Percentiles rank a stretch among this genome's conserved stretches.
Conservation (phyloP, 495 filamentous ascomycete species). For the Hypoxylon lienhwacheense region DNA sequence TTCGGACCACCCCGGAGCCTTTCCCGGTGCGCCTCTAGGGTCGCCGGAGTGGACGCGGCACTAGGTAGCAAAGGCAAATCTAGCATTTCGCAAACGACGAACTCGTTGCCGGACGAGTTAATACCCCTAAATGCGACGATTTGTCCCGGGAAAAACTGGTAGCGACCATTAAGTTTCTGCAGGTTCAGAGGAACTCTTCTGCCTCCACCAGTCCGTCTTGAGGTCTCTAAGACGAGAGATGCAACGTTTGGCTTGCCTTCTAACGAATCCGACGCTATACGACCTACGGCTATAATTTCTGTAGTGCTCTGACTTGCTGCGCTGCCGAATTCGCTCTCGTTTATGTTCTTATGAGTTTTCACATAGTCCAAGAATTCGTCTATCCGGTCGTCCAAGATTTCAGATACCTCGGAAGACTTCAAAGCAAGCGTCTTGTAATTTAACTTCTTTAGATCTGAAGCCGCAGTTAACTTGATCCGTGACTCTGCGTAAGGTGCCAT, state of each 20-base stretch:
- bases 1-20: constrained; percentile 63
- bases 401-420: constrained; percentile 88
- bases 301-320: constrained; percentile 79
- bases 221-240: constrained; percentile 85
- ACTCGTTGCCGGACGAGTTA: constrained; percentile 83
- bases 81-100: constrained; percentile 76
- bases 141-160: constrained; percentile 92
- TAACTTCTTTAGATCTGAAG: constrained; percentile 86
- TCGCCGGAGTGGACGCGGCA: constrained; percentile 63
- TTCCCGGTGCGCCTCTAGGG: constrained; percentile 64
- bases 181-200: constrained; percentile 78
- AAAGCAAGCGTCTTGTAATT: constrained; percentile 89
- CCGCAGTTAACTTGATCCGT: constrained; percentile 77
- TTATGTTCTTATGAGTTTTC: constrained; percentile 72
- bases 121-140: constrained; percentile 85
- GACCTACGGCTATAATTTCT: constrained; percentile 86
- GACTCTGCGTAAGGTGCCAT: constrained; percentile 71
- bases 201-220: constrained; percentile 80
- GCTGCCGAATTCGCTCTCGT: constrained; percentile 83
- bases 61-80: constrained; percentile 69
- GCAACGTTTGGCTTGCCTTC: constrained; percentile 82
- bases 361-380: constrained; percentile 77
- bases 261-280: constrained; percentile 81
- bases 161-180: constrained; percentile 59
- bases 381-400: constrained; percentile 92